Percentiles rank a stretch among this genome's conserved stretches.
These are phyloP conservation scores for Phaseolus lunatus DNA, from an alignment of 306 rosid species.

Conservation along the genomic window DNA sequence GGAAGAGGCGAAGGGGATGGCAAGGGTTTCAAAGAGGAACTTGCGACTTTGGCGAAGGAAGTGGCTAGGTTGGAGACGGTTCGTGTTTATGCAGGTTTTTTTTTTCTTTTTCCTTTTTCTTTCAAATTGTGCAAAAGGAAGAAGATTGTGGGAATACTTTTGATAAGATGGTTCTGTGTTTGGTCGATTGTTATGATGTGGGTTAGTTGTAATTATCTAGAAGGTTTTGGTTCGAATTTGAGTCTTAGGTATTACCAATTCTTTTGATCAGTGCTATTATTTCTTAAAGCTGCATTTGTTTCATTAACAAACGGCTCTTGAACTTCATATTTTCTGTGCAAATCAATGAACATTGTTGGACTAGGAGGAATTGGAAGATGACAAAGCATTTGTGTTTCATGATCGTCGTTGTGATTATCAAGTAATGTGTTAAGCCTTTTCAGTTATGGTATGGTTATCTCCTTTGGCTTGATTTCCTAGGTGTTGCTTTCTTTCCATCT, in stretches of 20 bases:
- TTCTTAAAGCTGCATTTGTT: slow-evolving; percentile 13
- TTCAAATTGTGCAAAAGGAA: slow-evolving; percentile 25
- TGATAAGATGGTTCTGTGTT: not conserved
- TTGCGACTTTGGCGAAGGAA: slow-evolving; percentile 88
- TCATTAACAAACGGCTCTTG: not conserved
- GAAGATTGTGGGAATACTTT: not conserved
- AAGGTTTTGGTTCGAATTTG: not conserved
- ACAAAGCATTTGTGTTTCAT: slow-evolving; percentile 8
- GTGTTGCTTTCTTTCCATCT: not conserved
- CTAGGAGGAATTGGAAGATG: not conserved
- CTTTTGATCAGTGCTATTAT: not conserved
- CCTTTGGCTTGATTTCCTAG: slow-evolving; percentile 6
- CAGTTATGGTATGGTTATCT: slow-evolving; percentile 10
- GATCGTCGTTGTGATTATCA: slow-evolving; percentile 15
- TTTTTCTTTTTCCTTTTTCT: not conserved
- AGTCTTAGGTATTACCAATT: not conserved
- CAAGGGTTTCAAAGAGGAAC: slow-evolving; percentile 78
- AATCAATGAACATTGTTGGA: not conserved
- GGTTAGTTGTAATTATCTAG: not conserved
- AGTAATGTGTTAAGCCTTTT: not conserved
- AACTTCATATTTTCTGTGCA: not conserved
- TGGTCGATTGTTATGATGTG: not conserved
- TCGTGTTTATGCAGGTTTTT: slow-evolving; percentile 76
- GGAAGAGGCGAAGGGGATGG: slow-evolving; percentile 50
- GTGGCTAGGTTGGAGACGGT: slow-evolving; percentile 86